Percentiles rank a stretch among this genome's conserved stretches.
These are phyloP conservation scores for Kokia cookei DNA, from an alignment of 441 rosid genomes.

Conservation along the genomic window DNA sequence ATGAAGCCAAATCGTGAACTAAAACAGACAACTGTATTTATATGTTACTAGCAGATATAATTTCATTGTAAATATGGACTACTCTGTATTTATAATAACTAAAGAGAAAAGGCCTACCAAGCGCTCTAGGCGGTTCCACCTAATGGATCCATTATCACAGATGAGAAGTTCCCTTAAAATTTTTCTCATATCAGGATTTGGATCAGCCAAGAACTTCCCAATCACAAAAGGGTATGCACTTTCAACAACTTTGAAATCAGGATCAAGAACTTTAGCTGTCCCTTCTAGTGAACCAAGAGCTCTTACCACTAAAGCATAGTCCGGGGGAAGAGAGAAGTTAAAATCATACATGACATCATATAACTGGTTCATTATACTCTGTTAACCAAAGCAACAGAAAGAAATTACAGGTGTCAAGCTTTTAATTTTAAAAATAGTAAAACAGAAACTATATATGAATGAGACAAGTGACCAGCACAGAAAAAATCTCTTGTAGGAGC, in stretches of 20 bases:
- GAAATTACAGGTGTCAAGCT: background rate
- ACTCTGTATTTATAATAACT: background rate
- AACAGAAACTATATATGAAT: background rate
- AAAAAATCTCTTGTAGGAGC: background rate
- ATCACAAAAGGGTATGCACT: slow-evolving; percentile 91
- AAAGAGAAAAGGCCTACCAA: slow-evolving; percentile 44
- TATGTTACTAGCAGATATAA: background rate
- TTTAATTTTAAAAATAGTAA: background rate
- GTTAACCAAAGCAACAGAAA: slow-evolving; percentile 23
- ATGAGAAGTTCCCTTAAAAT: slow-evolving; percentile 86
- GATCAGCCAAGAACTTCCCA: slow-evolving; percentile 88
- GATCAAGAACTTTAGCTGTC: slow-evolving; percentile 90
- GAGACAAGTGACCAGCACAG: background rate
- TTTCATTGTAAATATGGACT: background rate
- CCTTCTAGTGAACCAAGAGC: slow-evolving; percentile 98
- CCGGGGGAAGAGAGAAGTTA: slow-evolving; percentile 92
- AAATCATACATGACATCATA: slow-evolving; percentile 94
- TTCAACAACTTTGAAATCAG: slow-evolving; percentile 88
- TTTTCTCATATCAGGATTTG: slow-evolving; percentile 97
- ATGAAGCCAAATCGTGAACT: background rate
- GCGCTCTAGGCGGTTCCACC: slow-evolving; percentile 96
- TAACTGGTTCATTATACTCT: slow-evolving; percentile 84
- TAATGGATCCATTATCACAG: slow-evolving; percentile 77
- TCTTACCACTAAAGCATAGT: slow-evolving; percentile 94
- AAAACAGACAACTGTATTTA: background rate